Evolutionary conservation across 2,329 filamentous ascomycete genomes (phyloP).

Genomic region (Cytospora piceae): DNA sequence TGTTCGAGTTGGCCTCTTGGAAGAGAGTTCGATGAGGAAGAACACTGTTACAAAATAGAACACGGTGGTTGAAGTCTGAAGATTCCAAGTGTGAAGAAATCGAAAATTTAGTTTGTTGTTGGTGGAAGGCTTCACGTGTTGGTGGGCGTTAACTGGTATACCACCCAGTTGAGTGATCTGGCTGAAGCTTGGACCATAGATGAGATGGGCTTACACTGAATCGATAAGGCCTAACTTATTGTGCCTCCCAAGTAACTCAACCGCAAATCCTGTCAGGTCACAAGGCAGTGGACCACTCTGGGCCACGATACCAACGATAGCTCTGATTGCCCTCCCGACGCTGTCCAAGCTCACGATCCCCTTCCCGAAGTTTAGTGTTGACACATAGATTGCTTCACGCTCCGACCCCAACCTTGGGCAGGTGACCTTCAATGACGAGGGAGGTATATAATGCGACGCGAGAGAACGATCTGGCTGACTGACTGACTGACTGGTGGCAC

Average conservation of each 20-base stretch:
- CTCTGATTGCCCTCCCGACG: neutral
- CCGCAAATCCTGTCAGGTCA: neutral
- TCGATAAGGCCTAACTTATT: neutral
- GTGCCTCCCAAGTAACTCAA: neutral
- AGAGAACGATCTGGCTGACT: neutral
- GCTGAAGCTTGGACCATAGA: neutral
- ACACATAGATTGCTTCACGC: slow-evolving; percentile 13
- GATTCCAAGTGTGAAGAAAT: neutral
- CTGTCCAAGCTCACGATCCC: slow-evolving; percentile 16
- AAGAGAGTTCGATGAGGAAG: neutral
- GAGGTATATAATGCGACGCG: slow-evolving; percentile 2
- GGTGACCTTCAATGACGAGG: slow-evolving; percentile 17
- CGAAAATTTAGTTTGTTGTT: neutral
- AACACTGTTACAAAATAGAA: neutral
- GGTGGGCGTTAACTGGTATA: neutral
- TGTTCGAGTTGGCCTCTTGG: neutral
- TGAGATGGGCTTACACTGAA: neutral
- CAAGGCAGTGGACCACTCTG: neutral
- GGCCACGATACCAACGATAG: neutral
- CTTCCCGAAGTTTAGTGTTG: slow-evolving; percentile 13
- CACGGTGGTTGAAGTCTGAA: neutral
- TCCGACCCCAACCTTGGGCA: slow-evolving; percentile 4
- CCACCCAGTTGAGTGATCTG: neutral
- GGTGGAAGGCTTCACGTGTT: neutral
- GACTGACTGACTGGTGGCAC: slow-evolving; percentile 1